Evolutionary conservation across 495 filamentous ascomycete species (phyloP).

Genomic region (Xylaria acuta): DNA sequence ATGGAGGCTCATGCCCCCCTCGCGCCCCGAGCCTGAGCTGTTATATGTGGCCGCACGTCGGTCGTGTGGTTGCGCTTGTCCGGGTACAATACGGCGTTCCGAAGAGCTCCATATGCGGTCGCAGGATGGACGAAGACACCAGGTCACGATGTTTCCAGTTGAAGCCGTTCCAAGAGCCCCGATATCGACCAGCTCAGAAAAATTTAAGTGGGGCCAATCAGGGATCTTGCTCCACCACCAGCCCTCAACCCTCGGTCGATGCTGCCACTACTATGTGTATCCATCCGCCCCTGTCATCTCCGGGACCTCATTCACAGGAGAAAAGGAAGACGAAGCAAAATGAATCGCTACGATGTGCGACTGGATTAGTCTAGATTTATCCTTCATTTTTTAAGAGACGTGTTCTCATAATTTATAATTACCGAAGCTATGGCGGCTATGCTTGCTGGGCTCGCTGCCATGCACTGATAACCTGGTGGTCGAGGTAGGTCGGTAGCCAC

Average conservation of each 20-base stretch:
- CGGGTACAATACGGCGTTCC: neutral
- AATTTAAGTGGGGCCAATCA: slow-evolving; percentile 19
- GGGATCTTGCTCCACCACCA: neutral
- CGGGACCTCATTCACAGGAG: neutral
- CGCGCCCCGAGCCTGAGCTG: neutral
- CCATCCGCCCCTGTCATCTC: neutral
- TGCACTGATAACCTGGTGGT: too few species aligned
- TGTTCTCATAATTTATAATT: neutral
- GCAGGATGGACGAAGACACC: slow-evolving; percentile 11
- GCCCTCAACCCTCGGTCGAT: neutral
- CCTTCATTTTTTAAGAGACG: neutral
- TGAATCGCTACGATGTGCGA: neutral
- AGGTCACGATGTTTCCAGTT: neutral
- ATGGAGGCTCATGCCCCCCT: slow-evolving; percentile 22
- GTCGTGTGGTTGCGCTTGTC: neutral
- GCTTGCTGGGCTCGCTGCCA: neutral
- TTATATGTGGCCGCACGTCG: neutral
- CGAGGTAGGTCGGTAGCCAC: neutral
- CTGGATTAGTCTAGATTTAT: neutral
- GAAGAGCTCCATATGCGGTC: slow-evolving; percentile 7
- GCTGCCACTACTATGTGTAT: neutral
- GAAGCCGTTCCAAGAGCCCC: slow-evolving; percentile 11
- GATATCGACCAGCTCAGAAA: neutral
- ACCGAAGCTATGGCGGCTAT: neutral
- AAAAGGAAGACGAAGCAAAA: neutral